A percentile compares a stretch with the other conserved stretches of the same genome.
Evolutionary conservation across 306 rosid species (phyloP).

Genomic region (Myrica gale): DNA sequence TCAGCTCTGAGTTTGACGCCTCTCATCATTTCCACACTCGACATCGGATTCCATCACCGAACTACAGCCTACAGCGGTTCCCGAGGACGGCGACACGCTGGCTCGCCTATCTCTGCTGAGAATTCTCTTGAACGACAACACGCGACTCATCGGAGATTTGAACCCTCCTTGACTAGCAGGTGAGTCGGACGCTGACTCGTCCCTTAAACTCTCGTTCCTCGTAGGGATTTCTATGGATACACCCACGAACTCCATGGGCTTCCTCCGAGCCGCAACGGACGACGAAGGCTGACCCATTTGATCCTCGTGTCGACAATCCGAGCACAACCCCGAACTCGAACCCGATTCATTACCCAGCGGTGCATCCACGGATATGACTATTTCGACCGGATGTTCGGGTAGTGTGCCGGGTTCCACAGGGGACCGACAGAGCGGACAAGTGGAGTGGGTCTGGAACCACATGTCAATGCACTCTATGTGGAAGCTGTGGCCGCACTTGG

Average conservation of each 20-base stretch:
- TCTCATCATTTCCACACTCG: slow-evolving; percentile 45
- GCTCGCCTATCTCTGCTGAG: slow-evolving; percentile 51
- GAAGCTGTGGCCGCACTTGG: slow-evolving; percentile 67
- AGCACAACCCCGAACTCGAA: slow-evolving; percentile 39
- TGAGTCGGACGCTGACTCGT: slow-evolving; percentile 39
- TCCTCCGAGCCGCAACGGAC: slow-evolving; percentile 43
- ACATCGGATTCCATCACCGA: slow-evolving; percentile 39
- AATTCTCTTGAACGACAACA: slow-evolving; percentile 63
- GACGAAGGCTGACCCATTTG: slow-evolving; percentile 30
- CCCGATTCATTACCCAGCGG: slow-evolving; percentile 31
- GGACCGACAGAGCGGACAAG: slow-evolving; percentile 77
- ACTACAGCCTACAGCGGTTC: slow-evolving; percentile 31
- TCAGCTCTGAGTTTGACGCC: slow-evolving; percentile 33
- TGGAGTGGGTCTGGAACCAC: slow-evolving; percentile 82
- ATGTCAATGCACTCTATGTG: slow-evolving; percentile 78
- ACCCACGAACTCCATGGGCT: slow-evolving; percentile 38
- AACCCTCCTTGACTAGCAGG: slow-evolving; percentile 42
- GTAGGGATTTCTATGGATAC: slow-evolving; percentile 62
- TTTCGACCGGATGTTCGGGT: slow-evolving; percentile 15
- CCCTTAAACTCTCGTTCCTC: slow-evolving; percentile 37
- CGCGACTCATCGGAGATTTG: slow-evolving; percentile 59
- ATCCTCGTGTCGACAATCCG: slow-evolving; percentile 28
- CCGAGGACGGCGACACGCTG: slow-evolving; percentile 47
- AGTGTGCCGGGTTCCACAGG: slow-evolving; percentile 44
- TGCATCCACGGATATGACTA: slow-evolving; percentile 19